Percentiles rank a stretch among this genome's conserved stretches.
Conservation (phyloP, 805 yeast genomes). For the Kuraishia hungarica region DNA sequence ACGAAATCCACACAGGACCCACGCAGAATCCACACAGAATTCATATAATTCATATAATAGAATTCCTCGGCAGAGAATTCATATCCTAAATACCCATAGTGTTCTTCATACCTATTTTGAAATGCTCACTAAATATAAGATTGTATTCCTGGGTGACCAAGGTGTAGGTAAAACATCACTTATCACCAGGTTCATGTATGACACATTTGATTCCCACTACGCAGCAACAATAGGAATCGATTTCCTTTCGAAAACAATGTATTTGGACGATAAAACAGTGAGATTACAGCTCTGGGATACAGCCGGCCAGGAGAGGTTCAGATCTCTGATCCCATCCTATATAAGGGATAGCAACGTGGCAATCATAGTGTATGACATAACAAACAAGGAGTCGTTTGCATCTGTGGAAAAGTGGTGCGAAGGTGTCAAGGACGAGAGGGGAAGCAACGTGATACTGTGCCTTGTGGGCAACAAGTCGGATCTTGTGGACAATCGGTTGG, state of each 20-base stretch:
- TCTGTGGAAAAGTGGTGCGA: slow-evolving; percentile 88
- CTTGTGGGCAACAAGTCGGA: slow-evolving; percentile 91
- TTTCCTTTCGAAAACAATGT: slow-evolving; percentile 90
- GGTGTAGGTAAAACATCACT: slow-evolving; percentile 96
- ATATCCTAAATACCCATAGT: too few relatives aligned
- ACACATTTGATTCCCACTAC: slow-evolving; percentile 92
- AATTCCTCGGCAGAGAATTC: too few relatives aligned
- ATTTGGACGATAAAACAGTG: slow-evolving; percentile 90
- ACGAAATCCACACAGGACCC: too few relatives aligned
- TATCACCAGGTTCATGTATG: slow-evolving; percentile 97
- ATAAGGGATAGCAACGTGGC: slow-evolving; percentile 97
- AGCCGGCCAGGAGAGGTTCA: slow-evolving; percentile 93
- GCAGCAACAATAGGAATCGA: slow-evolving; percentile 97
- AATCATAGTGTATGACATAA: slow-evolving; percentile 89
- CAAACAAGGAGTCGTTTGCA: slow-evolving; percentile 76
- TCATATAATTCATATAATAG: too few relatives aligned
- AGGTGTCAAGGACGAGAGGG: slow-evolving; percentile 90
- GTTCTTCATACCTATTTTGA: too few relatives aligned
- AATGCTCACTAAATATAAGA: slow-evolving; percentile 60
- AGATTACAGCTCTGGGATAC: slow-evolving; percentile 97
- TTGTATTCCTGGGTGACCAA: slow-evolving; percentile 95
- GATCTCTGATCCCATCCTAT: slow-evolving; percentile 91
- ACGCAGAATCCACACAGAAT: too few relatives aligned
- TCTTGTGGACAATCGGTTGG: slow-evolving; percentile 71
- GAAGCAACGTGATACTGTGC: slow-evolving; percentile 79